phyloP scores from a whole-genome alignment of 2,329 filamentous ascomycete species.

The Botrytis elliptica region DNA sequence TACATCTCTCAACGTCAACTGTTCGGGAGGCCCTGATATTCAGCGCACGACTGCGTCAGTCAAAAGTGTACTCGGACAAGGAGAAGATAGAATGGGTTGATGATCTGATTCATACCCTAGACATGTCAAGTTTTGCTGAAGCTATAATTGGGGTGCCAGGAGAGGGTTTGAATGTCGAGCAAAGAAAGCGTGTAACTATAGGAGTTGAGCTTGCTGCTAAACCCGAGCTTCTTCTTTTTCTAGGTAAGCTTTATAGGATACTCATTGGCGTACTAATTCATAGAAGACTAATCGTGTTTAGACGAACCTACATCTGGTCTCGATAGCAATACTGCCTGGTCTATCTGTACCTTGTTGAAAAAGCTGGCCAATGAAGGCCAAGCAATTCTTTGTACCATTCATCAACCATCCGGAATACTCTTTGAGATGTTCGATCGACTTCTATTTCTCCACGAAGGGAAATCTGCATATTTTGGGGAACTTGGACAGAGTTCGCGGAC shows the following conservation, averaged over 20 bases:
- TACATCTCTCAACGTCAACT: constrained; percentile 75
- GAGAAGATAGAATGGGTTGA: constrained; percentile 79
- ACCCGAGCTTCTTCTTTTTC: constrained; percentile 52
- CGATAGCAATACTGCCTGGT: constrained; percentile 87
- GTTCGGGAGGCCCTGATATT: constrained; percentile 88
- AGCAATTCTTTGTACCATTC: constrained; percentile 90
- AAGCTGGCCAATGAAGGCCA: constrained; percentile 84
- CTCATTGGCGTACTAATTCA: neutral
- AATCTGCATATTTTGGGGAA: constrained; percentile 74
- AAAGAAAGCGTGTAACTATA: constrained; percentile 58
- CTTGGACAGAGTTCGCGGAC: constrained; percentile 51
- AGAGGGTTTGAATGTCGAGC: constrained; percentile 55
- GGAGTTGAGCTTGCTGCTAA: constrained; percentile 54
- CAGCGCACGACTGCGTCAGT: constrained; percentile 84
- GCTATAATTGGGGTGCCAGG: constrained; percentile 63
- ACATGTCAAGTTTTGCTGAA: constrained; percentile 64
- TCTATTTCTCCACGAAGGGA: constrained; percentile 71
- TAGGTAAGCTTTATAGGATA: constrained; percentile 40
- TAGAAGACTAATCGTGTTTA: neutral
- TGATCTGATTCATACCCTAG: constrained; percentile 60
- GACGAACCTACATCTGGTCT: constrained; percentile 93
- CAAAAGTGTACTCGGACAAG: constrained; percentile 63
- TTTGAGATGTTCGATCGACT: constrained; percentile 86
- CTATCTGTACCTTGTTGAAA: constrained; percentile 79
- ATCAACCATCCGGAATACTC: constrained; percentile 87